Base-by-base conservation (phyloP, 2,329 filamentous ascomycete species). In the Fusarium sublunatum region DNA sequence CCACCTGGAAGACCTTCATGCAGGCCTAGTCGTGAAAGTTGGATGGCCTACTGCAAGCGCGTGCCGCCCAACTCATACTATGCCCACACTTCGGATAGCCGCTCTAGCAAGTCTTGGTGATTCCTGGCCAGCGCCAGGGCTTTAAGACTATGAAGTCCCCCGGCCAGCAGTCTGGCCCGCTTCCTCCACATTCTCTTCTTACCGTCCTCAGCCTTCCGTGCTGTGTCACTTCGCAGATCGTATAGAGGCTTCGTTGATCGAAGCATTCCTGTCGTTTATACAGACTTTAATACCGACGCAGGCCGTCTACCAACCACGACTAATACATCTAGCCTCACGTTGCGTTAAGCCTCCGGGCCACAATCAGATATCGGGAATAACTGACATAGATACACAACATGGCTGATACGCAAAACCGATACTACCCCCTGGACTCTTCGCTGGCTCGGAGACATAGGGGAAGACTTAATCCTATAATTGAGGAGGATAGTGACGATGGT, bases 381-480 rank as follows among this genome's bases (percentile, higher is more conserved):
- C 71, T 73, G 65, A 69, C 65, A 61, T 29, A 45, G 59, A 60
- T 55, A 68, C 75, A 74, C 70, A 81, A 72, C 61, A 86, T 86
- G 83, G 74, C 83, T 50, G 81, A 82, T 50, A 65, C 71, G 48
- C 53, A 72, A 63, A 67, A 65, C 54, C 67, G 67, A 64, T 83
- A 81, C 70, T 77, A 76, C 71, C 76, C 81, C 72, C 77, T 76
- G 64, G 81, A 82, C 63, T 78, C 82, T 77, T 81, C 81, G 85
- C 84, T 79, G 82, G 85, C 74, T 75, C 84, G 83, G 79, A 82
- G 82, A 76, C 77, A 76, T 62, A 78, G 76, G 71, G 78, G 76
- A 75, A 75, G 72, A 63, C 85, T 88, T 86, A 87, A 87, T 86
- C 85, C 85, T 63, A 87, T 88, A 86, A 84, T 87, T 70, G 85